A percentile compares a stretch with the other conserved stretches of the same genome.
Evolutionary conservation across 164 flowering plant species (phyloP).

Genomic region (Tetracentron sinense): DNA sequence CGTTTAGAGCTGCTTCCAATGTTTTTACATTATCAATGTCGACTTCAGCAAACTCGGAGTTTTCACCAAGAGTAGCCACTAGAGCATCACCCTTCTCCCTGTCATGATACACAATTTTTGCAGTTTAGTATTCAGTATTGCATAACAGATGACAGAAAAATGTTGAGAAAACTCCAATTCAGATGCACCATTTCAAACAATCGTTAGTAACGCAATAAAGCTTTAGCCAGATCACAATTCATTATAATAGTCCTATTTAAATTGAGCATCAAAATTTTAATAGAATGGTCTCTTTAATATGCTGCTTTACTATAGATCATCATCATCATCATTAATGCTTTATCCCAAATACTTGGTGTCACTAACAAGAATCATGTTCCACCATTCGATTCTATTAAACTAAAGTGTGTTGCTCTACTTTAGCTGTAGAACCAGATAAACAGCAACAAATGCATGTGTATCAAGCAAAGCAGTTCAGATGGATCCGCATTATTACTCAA

Average conservation of each 20-base stretch:
- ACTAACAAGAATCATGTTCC: no score
- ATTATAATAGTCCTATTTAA: no score
- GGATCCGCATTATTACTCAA: no score
- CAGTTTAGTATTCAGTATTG: constrained; percentile 4
- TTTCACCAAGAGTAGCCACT: constrained; percentile 63
- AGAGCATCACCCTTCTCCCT: constrained; percentile 81
- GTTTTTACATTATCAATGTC: constrained; percentile 46
- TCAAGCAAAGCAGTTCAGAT: no score
- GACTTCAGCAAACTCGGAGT: constrained; percentile 64
- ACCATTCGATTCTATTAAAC: no score
- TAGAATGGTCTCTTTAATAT: background rate
- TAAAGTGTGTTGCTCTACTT: no score
- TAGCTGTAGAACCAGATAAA: no score
- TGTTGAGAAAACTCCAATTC: background rate
- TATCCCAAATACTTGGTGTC: no score
- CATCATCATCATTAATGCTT: no score
- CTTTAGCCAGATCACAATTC: no score
- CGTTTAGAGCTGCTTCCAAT: constrained; percentile 55
- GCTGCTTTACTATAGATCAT: background rate
- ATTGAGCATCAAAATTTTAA: no score
- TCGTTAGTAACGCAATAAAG: background rate
- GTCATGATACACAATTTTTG: background rate
- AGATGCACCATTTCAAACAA: background rate
- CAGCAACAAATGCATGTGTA: no score
- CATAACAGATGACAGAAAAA: background rate